A percentile compares a stretch with the other conserved stretches of the same genome.
phyloP scores from a whole-genome alignment of 352 stramenopile genomes.

The Blastocystis sp. region DNA sequence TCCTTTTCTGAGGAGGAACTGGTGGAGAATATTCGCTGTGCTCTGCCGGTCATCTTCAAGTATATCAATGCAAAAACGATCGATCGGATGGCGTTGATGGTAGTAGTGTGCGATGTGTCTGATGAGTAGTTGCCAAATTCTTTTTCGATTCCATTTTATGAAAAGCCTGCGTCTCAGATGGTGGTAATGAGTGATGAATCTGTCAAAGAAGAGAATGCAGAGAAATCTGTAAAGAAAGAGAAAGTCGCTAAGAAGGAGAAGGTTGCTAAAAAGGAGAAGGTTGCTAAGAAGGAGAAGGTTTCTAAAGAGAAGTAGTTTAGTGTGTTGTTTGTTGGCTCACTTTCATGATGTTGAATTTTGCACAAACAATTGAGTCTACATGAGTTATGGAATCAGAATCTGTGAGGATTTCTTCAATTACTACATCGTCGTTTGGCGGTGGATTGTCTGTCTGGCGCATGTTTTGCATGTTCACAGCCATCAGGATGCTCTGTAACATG shows the following conservation, averaged over 20 bases:
- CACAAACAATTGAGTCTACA: not conserved
- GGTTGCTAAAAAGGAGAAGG: not conserved
- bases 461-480: too few species aligned
- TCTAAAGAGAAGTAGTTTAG: not conserved
- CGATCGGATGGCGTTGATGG: not conserved
- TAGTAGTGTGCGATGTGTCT: not conserved
- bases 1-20: not conserved
- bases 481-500: too few species aligned
- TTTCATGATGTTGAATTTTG: not conserved
- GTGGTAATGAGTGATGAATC: not conserved
- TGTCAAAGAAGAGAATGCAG: not conserved
- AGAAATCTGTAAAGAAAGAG: not conserved
- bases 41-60: not conserved
- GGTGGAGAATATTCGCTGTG: not conserved
- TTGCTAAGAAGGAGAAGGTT: not conserved
- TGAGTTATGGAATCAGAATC: not conserved
- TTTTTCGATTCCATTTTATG: not conserved
- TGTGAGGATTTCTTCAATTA: not conserved
- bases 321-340: not conserved
- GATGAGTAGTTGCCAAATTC: not conserved
- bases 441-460: too few species aligned
- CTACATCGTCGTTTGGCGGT: too few species aligned
- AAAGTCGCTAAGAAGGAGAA: not conserved
- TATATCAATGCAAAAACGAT: not conserved
- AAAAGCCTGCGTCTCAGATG: not conserved